These are phyloP conservation scores for Saksenaea oblongispora DNA, from an alignment of 371 early-diverging fungal genomes.

Conservation along the genomic window DNA sequence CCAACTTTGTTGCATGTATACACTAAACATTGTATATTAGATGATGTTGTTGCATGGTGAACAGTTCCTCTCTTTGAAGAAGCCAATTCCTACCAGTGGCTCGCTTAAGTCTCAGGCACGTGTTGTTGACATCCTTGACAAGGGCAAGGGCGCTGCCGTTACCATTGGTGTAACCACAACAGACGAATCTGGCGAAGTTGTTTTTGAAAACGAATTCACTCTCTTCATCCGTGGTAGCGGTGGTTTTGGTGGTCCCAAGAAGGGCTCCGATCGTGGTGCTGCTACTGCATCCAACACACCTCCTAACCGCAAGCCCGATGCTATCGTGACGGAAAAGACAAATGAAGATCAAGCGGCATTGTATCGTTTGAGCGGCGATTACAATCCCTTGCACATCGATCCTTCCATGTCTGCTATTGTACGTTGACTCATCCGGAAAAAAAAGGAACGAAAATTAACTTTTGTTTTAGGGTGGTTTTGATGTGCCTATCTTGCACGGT, in stretches of 20 bases:
- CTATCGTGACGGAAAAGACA: constrained; percentile 81
- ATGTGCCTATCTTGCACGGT: constrained; percentile 96
- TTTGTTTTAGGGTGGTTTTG: constrained; percentile 77
- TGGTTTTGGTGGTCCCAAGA: constrained; percentile 36
- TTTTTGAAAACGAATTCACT: constrained; percentile 89
- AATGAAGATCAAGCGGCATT: constrained; percentile 91
- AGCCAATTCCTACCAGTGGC: constrained; percentile 83
- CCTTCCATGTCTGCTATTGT: constrained; percentile 87
- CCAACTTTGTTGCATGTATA: constrained; percentile 6
- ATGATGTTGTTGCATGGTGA: constrained; percentile 99
- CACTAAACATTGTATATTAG: constrained; percentile 24
- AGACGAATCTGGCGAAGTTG: constrained; percentile 75
- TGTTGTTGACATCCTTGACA: constrained; percentile 93
- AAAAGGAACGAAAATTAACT: not conserved
- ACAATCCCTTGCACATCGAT: constrained; percentile 94
- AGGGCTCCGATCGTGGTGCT: constrained; percentile 73
- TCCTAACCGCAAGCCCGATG: constrained; percentile 87
- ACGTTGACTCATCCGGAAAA: constrained; percentile 3
- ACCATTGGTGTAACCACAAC: constrained; percentile 79
- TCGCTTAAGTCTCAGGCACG: constrained; percentile 73
- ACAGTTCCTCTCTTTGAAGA: constrained; percentile 87
- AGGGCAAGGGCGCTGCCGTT: constrained; percentile 92
- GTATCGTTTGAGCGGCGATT: constrained; percentile 90
- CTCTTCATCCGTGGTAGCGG: constrained; percentile 43
- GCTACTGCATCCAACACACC: constrained; percentile 72